Conservation (phyloP, 1,139 yeast genomes). For the Pichia sp. region DNA sequence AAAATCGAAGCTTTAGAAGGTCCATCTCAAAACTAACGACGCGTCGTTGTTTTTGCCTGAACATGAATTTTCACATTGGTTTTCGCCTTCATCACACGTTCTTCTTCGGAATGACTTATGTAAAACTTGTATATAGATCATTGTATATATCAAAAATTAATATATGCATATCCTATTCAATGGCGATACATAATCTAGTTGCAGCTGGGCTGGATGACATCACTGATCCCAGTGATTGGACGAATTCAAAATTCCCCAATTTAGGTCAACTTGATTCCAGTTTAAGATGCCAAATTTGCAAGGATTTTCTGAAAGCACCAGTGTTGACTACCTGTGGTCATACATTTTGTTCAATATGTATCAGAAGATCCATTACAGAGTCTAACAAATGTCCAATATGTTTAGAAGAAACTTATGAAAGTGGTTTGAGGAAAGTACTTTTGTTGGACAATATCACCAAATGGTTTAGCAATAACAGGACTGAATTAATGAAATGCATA, state of each 20-base stretch:
- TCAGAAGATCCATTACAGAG: conserved; percentile 63
- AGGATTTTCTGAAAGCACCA: conserved; percentile 80
- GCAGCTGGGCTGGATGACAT: conserved; percentile 30
- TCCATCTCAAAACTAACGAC: not conserved
- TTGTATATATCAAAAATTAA: too few species aligned
- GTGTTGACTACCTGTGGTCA: conserved; percentile 86
- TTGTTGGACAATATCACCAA: conserved; percentile 71
- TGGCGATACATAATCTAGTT: conserved; percentile 14
- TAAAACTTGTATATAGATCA: not conserved
- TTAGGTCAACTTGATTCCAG: conserved; percentile 65
- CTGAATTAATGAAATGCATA: conserved; percentile 35
- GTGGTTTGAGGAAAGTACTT: conserved; percentile 64
- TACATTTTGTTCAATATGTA: conserved; percentile 88
- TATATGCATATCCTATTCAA: not conserved
- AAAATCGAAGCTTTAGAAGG: not conserved
- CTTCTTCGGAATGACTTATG: not conserved
- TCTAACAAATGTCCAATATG: conserved; percentile 80
- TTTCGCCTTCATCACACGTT: not conserved
- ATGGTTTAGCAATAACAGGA: conserved; percentile 50
- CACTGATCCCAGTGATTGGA: conserved; percentile 76
- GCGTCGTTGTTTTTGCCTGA: not conserved
- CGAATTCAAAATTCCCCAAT: conserved; percentile 48
- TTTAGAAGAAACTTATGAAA: conserved; percentile 66
- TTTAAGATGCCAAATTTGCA: conserved; percentile 88
- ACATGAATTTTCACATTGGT: not conserved